Evolutionary conservation across 305 asterid species (phyloP).

Genomic region (Ilex paraguariensis): DNA sequence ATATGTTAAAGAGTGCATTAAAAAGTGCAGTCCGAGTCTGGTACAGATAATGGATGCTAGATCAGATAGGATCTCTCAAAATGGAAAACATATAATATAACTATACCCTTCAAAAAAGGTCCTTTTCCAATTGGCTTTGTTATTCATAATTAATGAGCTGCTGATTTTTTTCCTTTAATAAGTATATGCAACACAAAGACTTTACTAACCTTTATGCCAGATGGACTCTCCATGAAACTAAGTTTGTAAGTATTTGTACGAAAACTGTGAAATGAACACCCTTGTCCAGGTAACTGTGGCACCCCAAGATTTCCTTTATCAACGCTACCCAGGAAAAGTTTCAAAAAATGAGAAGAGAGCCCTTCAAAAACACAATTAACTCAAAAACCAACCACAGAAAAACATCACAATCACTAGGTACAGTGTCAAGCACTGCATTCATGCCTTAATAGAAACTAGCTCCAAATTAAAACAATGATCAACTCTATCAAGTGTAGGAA

Average conservation of each 20-base stretch:
- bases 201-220: constrained; percentile 80
- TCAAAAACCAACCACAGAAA: no score
- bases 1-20: constrained; percentile 1
- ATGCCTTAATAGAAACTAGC: no score
- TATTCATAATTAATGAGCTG: no score
- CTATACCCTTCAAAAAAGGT: neutral
- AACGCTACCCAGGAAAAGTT: constrained; percentile 43
- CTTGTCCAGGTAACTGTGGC: constrained; percentile 93
- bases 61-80: neutral
- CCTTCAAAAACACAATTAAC: no score
- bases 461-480: no score
- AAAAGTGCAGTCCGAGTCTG: no score
- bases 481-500: no score
- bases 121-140: no score
- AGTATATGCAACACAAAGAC: no score
- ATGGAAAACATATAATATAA: neutral
- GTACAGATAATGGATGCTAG: neutral
- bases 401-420: no score
- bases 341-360: neutral
- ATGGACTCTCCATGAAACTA: constrained; percentile 94
- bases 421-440: no score
- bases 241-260: constrained; percentile 84
- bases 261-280: constrained; percentile 95
- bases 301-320: constrained; percentile 96
- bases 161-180: no score